Evolutionary conservation across 2,329 filamentous ascomycete genomes (phyloP), one percentile per base, ranked within the genome.

Genomic region (Tolypocladium cylindrosporum): DNA sequence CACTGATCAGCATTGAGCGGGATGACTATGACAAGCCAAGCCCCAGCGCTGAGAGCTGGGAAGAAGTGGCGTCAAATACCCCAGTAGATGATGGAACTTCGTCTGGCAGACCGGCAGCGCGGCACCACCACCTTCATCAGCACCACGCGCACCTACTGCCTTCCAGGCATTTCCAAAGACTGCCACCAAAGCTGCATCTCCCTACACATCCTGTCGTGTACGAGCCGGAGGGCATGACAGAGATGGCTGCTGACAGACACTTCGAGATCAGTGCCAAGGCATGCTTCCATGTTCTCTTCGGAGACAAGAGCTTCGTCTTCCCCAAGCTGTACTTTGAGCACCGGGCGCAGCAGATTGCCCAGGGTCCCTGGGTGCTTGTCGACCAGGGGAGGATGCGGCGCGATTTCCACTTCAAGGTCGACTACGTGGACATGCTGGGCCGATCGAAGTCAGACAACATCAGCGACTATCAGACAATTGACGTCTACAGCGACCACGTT

Each of bases 201-300:
- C 92, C 93, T 1, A 79, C 85, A 1, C 87, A 90, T 56, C 86
- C 93, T 2, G 88, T 97, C 2, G 77, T 89, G 13, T 97, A 93
- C 69, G 87, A 91, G 59, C 94, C 94, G 1, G 83, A 88, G 61
- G 90, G 87, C 56, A 92, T 96, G 83, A 84, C 87, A 56, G 80
- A 83, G 62, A 81, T 88, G 63, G 87, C 87, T 9, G 84, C 89
- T 1, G 90, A 96, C 70, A 85, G 89, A 61, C 83, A 91, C 63
- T 96, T 96, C 70, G 89, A 95, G 63, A 87, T 97, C 60, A 95
- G 90, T 61, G 88, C 94, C 53, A 97, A 99, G 72, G 91, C 90
- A 0, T 85, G 96, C 59, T 99, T 97, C 71, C 93, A 97, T 68
- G 90, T 97, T 19, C 81, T 99, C 55, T 99, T 97, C 72, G 94